Evolutionary conservation across 208 protist species (phyloP), one percentile per base, ranked within the genome.

Genomic region (Phytomonas sp.): DNA sequence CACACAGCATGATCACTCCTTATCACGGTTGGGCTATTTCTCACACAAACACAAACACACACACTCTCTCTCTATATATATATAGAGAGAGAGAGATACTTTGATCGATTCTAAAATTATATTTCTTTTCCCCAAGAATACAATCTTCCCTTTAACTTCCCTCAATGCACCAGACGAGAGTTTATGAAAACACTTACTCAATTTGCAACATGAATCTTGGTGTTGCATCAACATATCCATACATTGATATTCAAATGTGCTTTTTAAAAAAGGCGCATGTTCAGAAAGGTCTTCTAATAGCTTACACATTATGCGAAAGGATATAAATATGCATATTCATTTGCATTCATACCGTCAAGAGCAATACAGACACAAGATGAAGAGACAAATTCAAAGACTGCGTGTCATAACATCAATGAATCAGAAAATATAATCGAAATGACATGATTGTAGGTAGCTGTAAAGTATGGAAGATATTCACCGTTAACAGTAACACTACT

Each of bases 31-130:
- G 13, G 13, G 9, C 20, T 51, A 51, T 4, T 51, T 51, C 1
- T 51, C 4, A 20, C 2, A 51, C 40, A 20, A 6, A 51, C 40
- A 51, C 7, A 51, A 3, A 51, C 13, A 51, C 40, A 51, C 40
- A 51, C n/a, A n/a, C n/a, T n/a, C n/a, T n/a, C n/a, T n/a, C n/a
- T n/a, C n/a, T n/a, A n/a, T n/a, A n/a, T n/a, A n/a, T n/a, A 60
- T 60, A 60, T 8, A 31, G 4, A 60, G 34, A 68, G n/a, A 68
- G 53, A 59, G n/a, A n/a, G 11, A 59, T 32, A 70, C 28, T 51
- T 51, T 40, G 4, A 40, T 40, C 20, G 40, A 51, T 51, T 51
- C 4, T 23, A 51, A 4, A 51, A 51, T 51, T 17, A 17, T 20
- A 51, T 20, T 17, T 15, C 13, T 51, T 17, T 51, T 17, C 36